phyloP scores from a whole-genome alignment of 768 basidiomycete species.

The Suillus lakei region DNA sequence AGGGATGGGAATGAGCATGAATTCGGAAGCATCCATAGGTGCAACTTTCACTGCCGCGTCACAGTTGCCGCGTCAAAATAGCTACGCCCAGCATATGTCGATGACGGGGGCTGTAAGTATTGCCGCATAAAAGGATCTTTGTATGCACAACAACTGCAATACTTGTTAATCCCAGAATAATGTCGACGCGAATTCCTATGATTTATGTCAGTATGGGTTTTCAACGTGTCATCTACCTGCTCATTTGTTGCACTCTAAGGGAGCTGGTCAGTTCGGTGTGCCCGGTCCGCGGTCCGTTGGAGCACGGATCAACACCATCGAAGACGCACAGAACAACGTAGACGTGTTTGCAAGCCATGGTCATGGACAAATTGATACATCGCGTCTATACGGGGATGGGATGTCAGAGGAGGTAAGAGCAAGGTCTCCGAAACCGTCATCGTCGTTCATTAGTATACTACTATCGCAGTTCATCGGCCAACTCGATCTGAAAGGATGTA shows the following conservation, averaged over 20 bases:
- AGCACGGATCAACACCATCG: conserved; percentile 17
- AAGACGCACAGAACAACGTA: conserved; percentile 23
- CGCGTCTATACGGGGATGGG: conserved; percentile 17
- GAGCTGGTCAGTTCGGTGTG: conserved; percentile 22
- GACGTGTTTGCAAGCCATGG: conserved; percentile 20
- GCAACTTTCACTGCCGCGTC: too few species aligned
- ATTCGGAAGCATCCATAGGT: too few species aligned
- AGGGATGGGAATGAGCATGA: too few species aligned
- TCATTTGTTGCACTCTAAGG: conserved; percentile 13
- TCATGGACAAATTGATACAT: conserved; percentile 18
- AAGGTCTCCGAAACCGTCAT: background rate
- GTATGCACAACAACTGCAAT: too few species aligned
- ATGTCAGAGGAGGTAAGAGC: conserved; percentile 20
- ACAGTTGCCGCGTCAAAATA: too few species aligned
- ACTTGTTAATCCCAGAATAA: too few species aligned
- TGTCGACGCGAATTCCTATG: background rate
- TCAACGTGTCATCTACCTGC: too few species aligned
- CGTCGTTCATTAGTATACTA: too few species aligned
- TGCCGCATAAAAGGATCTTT: too few species aligned
- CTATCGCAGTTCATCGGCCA: conserved; percentile 14
- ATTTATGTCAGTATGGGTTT: background rate
- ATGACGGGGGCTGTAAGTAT: too few species aligned
- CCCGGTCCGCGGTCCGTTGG: conserved; percentile 8
- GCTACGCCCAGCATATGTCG: too few species aligned
- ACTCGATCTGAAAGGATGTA: conserved; percentile 20